A percentile compares a stretch with the other conserved stretches of the same genome.
Conservation (phyloP, 192 early-diverging fungal genomes). For the Powellomyces hirtus region DNA sequence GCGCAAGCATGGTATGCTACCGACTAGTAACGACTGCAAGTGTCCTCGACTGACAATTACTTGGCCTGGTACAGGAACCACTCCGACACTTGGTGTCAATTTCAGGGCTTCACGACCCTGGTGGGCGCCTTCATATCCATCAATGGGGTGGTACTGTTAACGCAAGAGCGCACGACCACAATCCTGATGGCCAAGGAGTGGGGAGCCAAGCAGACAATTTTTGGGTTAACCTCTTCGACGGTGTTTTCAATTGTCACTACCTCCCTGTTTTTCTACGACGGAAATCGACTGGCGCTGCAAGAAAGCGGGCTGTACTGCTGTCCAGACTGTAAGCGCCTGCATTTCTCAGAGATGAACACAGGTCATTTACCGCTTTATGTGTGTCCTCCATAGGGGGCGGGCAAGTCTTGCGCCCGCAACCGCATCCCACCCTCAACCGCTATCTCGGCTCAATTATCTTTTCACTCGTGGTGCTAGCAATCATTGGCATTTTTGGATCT, state of each 20-base stretch:
- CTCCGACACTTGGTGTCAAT: constrained; percentile 21
- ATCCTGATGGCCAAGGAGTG: constrained; percentile 14
- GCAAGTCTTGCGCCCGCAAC: constrained; percentile 7
- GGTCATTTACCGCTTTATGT: neutral
- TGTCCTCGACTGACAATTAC: no score
- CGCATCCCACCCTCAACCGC: neutral
- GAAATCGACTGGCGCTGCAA: constrained; percentile 7
- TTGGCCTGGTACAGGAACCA: no score
- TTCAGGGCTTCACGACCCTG: constrained; percentile 14
- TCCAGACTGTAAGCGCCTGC: constrained; percentile 17
- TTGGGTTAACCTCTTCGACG: neutral
- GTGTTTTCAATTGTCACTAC: neutral
- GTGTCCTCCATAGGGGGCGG: neutral
- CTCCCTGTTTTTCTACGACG: neutral
- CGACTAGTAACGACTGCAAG: no score
- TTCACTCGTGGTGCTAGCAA: neutral
- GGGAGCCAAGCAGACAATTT: neutral
- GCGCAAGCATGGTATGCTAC: no score
- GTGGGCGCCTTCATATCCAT: constrained; percentile 1
- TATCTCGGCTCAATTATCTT: neutral
- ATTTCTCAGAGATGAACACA: neutral
- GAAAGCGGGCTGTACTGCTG: constrained; percentile 19
- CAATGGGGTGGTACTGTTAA: constrained; percentile 1
- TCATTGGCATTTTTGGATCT: neutral
- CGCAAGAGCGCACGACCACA: constrained; percentile 14